Percentiles rank a stretch among this genome's conserved stretches.
phyloP scores from a whole-genome alignment of 2,329 filamentous ascomycete genomes.

The Alternaria sp. region DNA sequence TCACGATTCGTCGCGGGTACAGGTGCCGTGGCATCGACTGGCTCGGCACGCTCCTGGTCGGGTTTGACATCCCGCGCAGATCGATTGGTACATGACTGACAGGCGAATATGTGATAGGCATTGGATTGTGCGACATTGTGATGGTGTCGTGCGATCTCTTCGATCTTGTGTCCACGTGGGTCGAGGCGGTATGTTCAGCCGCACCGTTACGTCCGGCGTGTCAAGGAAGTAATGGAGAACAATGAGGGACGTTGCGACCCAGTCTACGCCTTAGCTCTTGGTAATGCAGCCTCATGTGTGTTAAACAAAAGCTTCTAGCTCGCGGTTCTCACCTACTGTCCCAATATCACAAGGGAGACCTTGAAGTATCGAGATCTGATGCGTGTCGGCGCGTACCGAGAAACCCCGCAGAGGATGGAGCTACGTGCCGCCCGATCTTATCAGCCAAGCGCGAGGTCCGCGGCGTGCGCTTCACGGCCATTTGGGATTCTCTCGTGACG shows the following conservation, averaged over 20 bases:
- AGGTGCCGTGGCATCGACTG: not conserved
- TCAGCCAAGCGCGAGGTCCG: not conserved
- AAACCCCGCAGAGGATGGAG: slow-evolving; percentile 1
- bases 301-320: not conserved
- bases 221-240: not conserved
- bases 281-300: not conserved
- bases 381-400: slow-evolving; percentile 10
- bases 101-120: not conserved
- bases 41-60: not conserved
- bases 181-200: not conserved
- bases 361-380: not conserved
- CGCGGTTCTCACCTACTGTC: not conserved
- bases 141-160: not conserved
- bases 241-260: not conserved
- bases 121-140: not conserved
- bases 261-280: not conserved
- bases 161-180: not conserved
- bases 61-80: not conserved
- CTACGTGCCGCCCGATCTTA: not conserved
- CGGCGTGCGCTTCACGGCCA: not conserved
- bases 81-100: not conserved
- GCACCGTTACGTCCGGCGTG: not conserved
- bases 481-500: slow-evolving; percentile 4
- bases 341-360: not conserved
- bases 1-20: not conserved